phyloP scores from a whole-genome alignment of 192 early-diverging fungal genomes.

The Mortierella claussenii region DNA sequence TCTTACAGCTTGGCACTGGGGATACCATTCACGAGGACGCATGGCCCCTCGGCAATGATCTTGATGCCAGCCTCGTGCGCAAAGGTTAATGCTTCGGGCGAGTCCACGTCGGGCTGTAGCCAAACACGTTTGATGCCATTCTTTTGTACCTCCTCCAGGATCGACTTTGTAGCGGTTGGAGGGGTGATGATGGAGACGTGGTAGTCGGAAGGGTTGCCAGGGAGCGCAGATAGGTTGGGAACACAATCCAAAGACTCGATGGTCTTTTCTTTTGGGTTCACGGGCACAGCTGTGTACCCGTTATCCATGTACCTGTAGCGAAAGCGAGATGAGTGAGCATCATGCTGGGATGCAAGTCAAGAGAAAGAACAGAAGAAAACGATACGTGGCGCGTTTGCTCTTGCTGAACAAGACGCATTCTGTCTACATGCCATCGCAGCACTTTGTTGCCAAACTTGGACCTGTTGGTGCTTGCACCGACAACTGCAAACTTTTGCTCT shows the following conservation, averaged over 20 bases:
- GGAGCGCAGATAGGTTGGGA: conserved; percentile 50
- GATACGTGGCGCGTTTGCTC: too few relatives aligned
- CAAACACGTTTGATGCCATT: conserved; percentile 74
- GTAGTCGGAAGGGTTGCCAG: conserved; percentile 54
- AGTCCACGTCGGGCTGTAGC: conserved; percentile 78
- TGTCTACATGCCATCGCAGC: conserved; percentile 79
- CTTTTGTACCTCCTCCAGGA: conserved; percentile 66
- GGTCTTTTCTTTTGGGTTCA: conserved; percentile 43
- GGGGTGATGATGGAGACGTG: conserved; percentile 79
- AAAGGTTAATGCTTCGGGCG: conserved; percentile 56
- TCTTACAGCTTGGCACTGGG: conserved; percentile 2
- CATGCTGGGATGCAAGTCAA: neutral
- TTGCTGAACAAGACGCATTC: too few relatives aligned
- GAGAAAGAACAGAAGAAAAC: neutral
- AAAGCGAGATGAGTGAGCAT: neutral
- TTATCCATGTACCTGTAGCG: conserved; percentile 34
- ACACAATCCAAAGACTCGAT: conserved; percentile 53
- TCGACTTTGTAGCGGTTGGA: conserved; percentile 65
- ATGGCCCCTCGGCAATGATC: conserved; percentile 71
- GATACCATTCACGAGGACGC: conserved; percentile 68
- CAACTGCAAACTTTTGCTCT: conserved; percentile 71
- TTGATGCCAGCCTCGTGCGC: conserved; percentile 59
- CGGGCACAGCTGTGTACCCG: conserved; percentile 36
- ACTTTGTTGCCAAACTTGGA: conserved; percentile 90
- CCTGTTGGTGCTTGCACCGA: conserved; percentile 78